Percentiles rank a stretch among this genome's conserved stretches.
These are phyloP conservation scores for Euphorbia peplus DNA, from an alignment of 345 rosid species.

Conservation along the genomic window DNA sequence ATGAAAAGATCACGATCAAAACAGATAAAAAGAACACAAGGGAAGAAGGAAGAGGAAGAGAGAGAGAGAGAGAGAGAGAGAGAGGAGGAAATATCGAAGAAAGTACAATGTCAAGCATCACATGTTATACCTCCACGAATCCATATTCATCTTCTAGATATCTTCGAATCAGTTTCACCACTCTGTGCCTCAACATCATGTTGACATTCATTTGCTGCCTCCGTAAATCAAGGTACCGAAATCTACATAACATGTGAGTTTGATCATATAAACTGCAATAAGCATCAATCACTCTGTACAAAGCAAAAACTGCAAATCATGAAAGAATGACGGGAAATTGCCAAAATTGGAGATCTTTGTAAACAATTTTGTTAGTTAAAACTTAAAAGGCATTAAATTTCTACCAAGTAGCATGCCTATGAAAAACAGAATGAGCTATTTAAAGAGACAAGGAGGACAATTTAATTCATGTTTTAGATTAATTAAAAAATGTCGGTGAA, in stretches of 20 bases:
- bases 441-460: neutral
- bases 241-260: constrained; percentile 37
- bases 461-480: neutral
- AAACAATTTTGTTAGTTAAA: neutral
- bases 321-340: neutral
- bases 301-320: neutral
- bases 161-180: constrained; percentile 81
- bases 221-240: constrained; percentile 89
- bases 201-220: constrained; percentile 82
- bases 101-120: constrained; percentile 9
- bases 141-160: constrained; percentile 82
- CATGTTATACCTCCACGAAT: constrained; percentile 66
- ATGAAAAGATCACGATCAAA: constrained; percentile 44
- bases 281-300: neutral
- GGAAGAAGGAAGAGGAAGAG: no score
- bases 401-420: neutral
- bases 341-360: neutral
- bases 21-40: constrained; percentile 3
- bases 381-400: neutral
- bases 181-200: constrained; percentile 76
- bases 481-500: no score
- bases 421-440: neutral
- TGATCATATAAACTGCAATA: neutral
- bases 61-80: neutral
- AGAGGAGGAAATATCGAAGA: neutral